Conservation (phyloP, 768 basidiomycete species). For the Serendipita sp. region DNA sequence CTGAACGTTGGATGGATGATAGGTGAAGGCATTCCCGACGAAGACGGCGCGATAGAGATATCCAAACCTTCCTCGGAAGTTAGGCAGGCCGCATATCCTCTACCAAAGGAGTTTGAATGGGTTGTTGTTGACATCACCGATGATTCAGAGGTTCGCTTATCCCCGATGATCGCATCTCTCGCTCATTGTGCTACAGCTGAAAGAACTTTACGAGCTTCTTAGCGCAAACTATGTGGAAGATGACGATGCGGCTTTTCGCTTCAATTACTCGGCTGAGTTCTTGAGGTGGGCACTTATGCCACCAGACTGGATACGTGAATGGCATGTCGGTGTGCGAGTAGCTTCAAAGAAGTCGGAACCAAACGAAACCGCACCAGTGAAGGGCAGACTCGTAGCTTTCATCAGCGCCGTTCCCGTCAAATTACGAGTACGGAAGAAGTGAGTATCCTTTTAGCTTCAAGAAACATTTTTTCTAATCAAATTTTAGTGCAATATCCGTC, state of each 20-base stretch:
- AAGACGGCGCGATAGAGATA: conserved; percentile 82
- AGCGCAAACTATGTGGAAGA: conserved; percentile 96
- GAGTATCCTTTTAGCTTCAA: conserved; percentile 17
- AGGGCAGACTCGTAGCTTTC: conserved; percentile 62
- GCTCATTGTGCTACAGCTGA: conserved; percentile 33
- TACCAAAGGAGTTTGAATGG: conserved; percentile 94
- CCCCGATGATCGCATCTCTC: not conserved
- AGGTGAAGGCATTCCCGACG: conserved; percentile 48
- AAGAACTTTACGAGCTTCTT: conserved; percentile 82
- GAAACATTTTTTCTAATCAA: conserved; percentile 4
- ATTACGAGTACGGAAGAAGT: conserved; percentile 75
- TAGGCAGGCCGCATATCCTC: conserved; percentile 69
- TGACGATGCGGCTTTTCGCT: conserved; percentile 87
- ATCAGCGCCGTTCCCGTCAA: conserved; percentile 84
- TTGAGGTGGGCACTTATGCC: conserved; percentile 88
- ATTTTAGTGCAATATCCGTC: conserved; percentile 43
- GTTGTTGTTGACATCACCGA: conserved; percentile 62
- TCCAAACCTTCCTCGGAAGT: conserved; percentile 61
- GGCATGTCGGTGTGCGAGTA: conserved; percentile 93
- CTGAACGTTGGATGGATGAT: not conserved
- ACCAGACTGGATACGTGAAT: conserved; percentile 82
- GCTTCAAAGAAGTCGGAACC: conserved; percentile 57
- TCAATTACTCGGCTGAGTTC: conserved; percentile 91
- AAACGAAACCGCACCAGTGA: not conserved
- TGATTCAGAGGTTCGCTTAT: conserved; percentile 41